Conservation (phyloP, 202 grass and related monocot genomes). For the Panicum hallii region DNA sequence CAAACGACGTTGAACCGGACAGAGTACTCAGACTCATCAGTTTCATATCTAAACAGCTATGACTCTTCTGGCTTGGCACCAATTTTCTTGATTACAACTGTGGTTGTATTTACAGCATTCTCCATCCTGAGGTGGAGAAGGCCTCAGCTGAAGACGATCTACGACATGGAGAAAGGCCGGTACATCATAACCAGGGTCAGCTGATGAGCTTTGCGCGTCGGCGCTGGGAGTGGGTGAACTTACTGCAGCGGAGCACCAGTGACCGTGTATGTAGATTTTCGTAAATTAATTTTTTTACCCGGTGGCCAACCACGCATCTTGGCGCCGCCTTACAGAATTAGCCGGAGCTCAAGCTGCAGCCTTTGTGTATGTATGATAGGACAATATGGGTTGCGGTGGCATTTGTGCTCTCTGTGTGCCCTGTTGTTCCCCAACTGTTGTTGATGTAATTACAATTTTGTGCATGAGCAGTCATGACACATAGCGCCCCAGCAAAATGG, state of each 20-base stretch:
- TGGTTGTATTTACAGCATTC: conserved; percentile 67
- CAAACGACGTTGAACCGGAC: conserved; percentile 52
- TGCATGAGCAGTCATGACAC: neutral
- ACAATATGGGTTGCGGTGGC: conserved; percentile 30
- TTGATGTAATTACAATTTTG: conserved; percentile 44
- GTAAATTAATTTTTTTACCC: conserved; percentile 20
- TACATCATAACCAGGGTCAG: conserved; percentile 70
- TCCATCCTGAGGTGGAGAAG: conserved; percentile 65
- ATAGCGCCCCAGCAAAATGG: neutral
- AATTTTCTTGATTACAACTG: conserved; percentile 49
- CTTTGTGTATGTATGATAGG: conserved; percentile 50
- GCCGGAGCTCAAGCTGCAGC: conserved; percentile 40
- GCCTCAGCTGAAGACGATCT: conserved; percentile 68
- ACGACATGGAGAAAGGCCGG: conserved; percentile 78
- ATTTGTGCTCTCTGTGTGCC: conserved; percentile 3
- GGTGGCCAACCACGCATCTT: neutral
- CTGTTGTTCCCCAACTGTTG: conserved; percentile 12
- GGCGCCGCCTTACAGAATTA: neutral
- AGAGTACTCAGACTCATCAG: conserved; percentile 56
- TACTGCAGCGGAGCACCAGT: conserved; percentile 39
- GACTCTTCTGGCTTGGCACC: conserved; percentile 53
- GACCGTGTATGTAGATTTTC: conserved; percentile 48
- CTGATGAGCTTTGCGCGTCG: conserved; percentile 35
- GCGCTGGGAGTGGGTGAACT: conserved; percentile 34
- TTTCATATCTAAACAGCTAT: conserved; percentile 59